These are phyloP conservation scores for Colletotrichum sojae DNA, from an alignment of 2,329 filamentous ascomycete genomes.

Conservation along the genomic window DNA sequence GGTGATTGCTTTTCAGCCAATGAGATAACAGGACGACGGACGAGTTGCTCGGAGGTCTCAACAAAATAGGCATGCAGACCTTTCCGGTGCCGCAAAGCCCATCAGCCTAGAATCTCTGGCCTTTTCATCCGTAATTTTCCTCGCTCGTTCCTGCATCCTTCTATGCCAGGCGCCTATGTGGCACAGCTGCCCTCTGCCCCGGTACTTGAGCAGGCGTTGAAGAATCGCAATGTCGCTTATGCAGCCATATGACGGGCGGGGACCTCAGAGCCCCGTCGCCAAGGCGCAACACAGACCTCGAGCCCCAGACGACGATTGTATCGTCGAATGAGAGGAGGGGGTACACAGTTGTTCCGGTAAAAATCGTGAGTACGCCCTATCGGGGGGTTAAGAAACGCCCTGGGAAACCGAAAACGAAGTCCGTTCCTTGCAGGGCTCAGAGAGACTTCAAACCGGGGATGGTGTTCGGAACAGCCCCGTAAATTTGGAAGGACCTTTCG, in stretches of 20 bases:
- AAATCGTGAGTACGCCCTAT: too few species aligned
- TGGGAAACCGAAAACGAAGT: not conserved
- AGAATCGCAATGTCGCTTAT: constrained; percentile 24
- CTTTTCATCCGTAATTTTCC: not conserved
- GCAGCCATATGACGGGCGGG: constrained; percentile 4
- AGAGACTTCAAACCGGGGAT: not conserved
- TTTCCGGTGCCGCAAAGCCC: not conserved
- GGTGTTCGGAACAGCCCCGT: not conserved
- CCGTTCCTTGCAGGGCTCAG: not conserved
- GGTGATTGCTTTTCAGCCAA: not conserved
- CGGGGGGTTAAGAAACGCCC: not conserved
- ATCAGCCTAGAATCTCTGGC: not conserved
- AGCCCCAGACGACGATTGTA: not conserved
- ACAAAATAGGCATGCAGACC: not conserved
- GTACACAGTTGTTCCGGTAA: too few species aligned
- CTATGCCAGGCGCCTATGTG: not conserved
- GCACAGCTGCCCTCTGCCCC: constrained; percentile 4
- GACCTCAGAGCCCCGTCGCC: not conserved
- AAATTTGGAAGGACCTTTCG: too few species aligned
- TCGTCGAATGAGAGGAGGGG: not conserved
- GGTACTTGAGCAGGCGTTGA: not conserved
- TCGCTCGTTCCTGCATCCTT: not conserved
- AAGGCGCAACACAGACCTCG: not conserved
- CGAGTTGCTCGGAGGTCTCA: not conserved
- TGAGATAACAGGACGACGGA: not conserved